phyloP scores from a whole-genome alignment of 257 asterid species.

The Solanum tacnaense region DNA sequence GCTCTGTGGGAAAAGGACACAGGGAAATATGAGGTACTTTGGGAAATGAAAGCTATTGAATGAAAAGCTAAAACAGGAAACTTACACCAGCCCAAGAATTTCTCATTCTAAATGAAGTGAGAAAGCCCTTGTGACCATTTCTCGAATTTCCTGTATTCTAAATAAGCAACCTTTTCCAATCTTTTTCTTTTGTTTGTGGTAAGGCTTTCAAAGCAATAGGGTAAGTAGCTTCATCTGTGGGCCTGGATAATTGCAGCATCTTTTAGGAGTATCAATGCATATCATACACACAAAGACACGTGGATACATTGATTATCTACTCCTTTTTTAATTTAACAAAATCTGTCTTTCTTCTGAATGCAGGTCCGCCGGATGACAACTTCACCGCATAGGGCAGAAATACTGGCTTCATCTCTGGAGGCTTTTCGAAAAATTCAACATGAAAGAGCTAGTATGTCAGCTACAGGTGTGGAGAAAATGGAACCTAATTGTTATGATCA shows the following conservation, averaged over 20 bases:
- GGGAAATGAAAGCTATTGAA: not conserved
- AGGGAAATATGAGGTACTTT: not conserved
- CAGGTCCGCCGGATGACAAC: constrained; percentile 99
- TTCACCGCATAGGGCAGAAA: constrained; percentile 97
- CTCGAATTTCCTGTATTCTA: not conserved
- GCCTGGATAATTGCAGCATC: not conserved
- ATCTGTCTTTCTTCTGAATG: not conserved
- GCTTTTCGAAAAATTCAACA: constrained; percentile 90
- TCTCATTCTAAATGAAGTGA: not conserved
- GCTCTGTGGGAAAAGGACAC: not conserved
- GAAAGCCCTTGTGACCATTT: not conserved
- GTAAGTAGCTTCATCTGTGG: not conserved
- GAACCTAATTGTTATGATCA: constrained; percentile 32
- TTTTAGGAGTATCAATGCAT: not conserved
- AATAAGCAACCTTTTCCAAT: not conserved
- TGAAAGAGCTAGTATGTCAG: constrained; percentile 48
- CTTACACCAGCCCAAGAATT: not conserved
- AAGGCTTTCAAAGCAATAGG: not conserved
- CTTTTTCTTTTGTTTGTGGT: not conserved
- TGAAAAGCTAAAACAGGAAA: not conserved
- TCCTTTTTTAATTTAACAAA: not conserved
- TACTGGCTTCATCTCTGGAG: constrained; percentile 94
- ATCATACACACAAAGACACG: not conserved
- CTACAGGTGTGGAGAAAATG: constrained; percentile 22
- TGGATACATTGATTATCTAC: not conserved